phyloP scores from a whole-genome alignment of 139 green algal species.

The Chlamydomonas applanata region DNA sequence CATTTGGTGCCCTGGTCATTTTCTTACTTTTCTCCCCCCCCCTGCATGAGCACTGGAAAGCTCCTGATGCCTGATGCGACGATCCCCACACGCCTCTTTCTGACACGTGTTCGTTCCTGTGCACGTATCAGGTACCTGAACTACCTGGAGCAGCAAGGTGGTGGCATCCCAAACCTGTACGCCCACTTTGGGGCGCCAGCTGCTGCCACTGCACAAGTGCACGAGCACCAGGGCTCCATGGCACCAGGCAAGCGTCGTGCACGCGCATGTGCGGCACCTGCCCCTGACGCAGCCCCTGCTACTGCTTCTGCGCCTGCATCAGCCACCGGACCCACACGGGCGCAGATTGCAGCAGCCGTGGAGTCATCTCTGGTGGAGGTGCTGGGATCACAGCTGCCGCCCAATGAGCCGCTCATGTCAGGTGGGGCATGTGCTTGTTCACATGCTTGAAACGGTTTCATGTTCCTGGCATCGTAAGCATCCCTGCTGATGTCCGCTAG shows the following conservation, averaged over 20 bases:
- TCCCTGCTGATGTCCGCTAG: too few species aligned
- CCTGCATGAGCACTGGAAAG: too few species aligned
- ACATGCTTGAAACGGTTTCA: too few species aligned
- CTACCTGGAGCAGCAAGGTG: constrained; percentile 14
- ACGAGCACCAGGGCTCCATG: not conserved
- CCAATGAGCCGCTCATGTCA: constrained; percentile 69
- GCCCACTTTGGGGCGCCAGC: not conserved
- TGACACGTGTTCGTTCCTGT: too few species aligned
- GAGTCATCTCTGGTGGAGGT: constrained; percentile 52
- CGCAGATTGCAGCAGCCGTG: constrained; percentile 21
- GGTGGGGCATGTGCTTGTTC: too few species aligned
- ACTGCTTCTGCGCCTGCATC: not conserved
- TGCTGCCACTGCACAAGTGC: not conserved
- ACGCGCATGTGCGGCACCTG: not conserved
- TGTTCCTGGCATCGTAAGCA: too few species aligned
- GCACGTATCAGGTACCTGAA: constrained; percentile 32
- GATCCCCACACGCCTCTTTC: too few species aligned
- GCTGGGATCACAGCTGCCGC: constrained; percentile 47
- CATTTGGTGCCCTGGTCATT: too few species aligned
- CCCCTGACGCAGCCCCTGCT: not conserved
- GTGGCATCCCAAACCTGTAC: not conserved
- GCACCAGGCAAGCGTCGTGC: not conserved
- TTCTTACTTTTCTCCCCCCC: too few species aligned
- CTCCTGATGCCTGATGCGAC: too few species aligned
- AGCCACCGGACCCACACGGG: not conserved